Percentiles rank a stretch among this genome's conserved stretches.
phyloP scores from a whole-genome alignment of 306 rosid species.

The Lagenaria siceraria region DNA sequence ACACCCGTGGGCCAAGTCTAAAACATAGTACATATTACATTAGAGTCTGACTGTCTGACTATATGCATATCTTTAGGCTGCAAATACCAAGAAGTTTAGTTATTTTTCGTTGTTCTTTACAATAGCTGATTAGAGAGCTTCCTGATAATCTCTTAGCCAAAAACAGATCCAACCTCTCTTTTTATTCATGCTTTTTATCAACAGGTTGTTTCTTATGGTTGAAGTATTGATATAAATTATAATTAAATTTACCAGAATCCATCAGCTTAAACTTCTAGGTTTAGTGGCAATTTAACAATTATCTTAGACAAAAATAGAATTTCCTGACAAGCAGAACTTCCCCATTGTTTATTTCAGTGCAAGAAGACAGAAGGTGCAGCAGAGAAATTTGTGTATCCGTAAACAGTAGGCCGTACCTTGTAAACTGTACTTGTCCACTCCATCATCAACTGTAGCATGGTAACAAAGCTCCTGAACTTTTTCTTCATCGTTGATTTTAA shows the following conservation, averaged over 20 bases:
- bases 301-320: not conserved
- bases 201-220: not conserved
- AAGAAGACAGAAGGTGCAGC: not conserved
- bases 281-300: too few species aligned
- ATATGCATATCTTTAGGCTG: not conserved
- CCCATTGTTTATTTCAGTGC: not conserved
- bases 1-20: too few species aligned
- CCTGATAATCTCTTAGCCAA: not conserved
- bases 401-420: slow-evolving; percentile 32
- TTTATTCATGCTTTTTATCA: not conserved
- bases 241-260: too few species aligned
- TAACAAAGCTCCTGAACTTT: slow-evolving; percentile 55
- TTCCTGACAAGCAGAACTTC: not conserved
- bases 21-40: too few species aligned
- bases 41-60: not conserved
- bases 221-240: too few species aligned
- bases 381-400: not conserved
- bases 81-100: not conserved
- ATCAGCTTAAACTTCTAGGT: too few species aligned
- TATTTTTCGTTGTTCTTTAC: not conserved
- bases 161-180: not conserved
- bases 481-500: slow-evolving; percentile 44
- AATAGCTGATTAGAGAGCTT: not conserved
- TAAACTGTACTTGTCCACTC: slow-evolving; percentile 25
- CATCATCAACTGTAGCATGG: slow-evolving; percentile 25